A percentile compares a stretch with the other conserved stretches of the same genome.
These are phyloP conservation scores for Candida sakaeoensis DNA, from an alignment of 805 yeast species.

Conservation along the genomic window DNA sequence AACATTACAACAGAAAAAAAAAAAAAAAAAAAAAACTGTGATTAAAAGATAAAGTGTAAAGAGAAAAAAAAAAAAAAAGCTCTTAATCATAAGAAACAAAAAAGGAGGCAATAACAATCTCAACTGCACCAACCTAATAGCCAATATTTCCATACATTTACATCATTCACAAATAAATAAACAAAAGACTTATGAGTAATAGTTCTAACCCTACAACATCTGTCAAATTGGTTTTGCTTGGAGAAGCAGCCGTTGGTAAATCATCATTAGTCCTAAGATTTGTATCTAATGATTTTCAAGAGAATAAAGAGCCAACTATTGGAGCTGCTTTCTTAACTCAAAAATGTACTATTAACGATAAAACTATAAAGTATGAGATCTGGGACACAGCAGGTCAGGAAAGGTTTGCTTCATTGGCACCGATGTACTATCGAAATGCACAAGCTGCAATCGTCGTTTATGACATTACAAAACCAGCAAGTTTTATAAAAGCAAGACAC, in stretches of 20 bases:
- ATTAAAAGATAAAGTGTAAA: not conserved
- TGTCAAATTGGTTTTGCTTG: slow-evolving; percentile 85
- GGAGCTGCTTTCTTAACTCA: slow-evolving; percentile 98
- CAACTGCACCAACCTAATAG: not conserved
- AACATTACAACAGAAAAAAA: not conserved
- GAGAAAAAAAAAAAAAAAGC: not conserved
- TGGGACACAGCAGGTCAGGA: slow-evolving; percentile 99
- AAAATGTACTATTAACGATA: slow-evolving; percentile 80
- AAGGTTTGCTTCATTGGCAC: slow-evolving; percentile 92
- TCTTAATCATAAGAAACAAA: not conserved
- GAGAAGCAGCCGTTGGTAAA: slow-evolving; percentile 98
- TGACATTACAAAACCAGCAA: slow-evolving; percentile 91
- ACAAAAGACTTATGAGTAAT: not conserved
- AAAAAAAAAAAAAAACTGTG: not conserved
- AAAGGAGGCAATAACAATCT: slow-evolving; percentile 3
- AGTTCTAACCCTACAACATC: slow-evolving; percentile 51
- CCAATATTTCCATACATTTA: not conserved
- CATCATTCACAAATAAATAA: too few species aligned
- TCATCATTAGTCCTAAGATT: slow-evolving; percentile 88
- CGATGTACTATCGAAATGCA: slow-evolving; percentile 96
- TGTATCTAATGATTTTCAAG: slow-evolving; percentile 94
- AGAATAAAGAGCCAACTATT: slow-evolving; percentile 94
- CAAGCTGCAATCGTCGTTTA: slow-evolving; percentile 96
- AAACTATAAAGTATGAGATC: slow-evolving; percentile 86
- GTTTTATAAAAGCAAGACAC: slow-evolving; percentile 93